A percentile compares a stretch with the other conserved stretches of the same genome.
phyloP scores from a whole-genome alignment of 2,329 filamentous ascomycete genomes.

The Fusarium buxicola region DNA sequence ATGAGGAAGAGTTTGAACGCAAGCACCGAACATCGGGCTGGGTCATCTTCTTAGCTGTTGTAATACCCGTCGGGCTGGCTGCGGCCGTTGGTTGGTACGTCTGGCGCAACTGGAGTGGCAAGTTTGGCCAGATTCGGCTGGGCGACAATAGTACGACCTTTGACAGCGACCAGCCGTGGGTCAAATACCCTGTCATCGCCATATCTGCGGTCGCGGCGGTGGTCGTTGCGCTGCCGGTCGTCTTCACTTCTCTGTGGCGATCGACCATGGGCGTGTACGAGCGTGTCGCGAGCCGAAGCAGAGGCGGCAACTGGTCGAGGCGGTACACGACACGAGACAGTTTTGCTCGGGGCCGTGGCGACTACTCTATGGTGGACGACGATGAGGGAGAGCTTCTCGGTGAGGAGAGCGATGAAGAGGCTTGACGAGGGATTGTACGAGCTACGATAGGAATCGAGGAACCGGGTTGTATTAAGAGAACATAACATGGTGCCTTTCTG shows the following conservation, averaged over 20 bases:
- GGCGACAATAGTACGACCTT: conserved; percentile 73
- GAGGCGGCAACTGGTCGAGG: conserved; percentile 64
- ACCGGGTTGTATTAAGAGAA: conserved; percentile 22
- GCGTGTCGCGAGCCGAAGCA: conserved; percentile 61
- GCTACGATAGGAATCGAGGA: conserved; percentile 21
- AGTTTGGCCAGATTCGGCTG: conserved; percentile 91
- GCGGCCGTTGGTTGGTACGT: conserved; percentile 83
- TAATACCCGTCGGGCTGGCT: conserved; percentile 79
- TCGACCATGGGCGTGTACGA: conserved; percentile 64
- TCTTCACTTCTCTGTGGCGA: conserved; percentile 80
- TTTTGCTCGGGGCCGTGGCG: conserved; percentile 87
- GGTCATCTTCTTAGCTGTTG: conserved; percentile 86
- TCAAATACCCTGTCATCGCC: conserved; percentile 84
- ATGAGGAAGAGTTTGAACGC: conserved; percentile 83
- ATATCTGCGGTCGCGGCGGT: conserved; percentile 73
- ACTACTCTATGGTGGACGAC: conserved; percentile 89
- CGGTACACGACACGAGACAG: conserved; percentile 90
- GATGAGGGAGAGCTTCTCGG: conserved; percentile 95
- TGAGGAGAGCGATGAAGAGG: conserved; percentile 93
- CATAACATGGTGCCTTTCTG: conserved; percentile 24
- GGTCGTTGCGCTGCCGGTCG: conserved; percentile 73
- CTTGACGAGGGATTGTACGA: conserved; percentile 51
- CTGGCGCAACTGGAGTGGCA: conserved; percentile 85
- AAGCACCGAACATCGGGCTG: conserved; percentile 77
- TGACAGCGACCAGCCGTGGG: conserved; percentile 78